Conservation (phyloP, 2,329 filamentous ascomycete species). For the Neurospora crassa region DNA sequence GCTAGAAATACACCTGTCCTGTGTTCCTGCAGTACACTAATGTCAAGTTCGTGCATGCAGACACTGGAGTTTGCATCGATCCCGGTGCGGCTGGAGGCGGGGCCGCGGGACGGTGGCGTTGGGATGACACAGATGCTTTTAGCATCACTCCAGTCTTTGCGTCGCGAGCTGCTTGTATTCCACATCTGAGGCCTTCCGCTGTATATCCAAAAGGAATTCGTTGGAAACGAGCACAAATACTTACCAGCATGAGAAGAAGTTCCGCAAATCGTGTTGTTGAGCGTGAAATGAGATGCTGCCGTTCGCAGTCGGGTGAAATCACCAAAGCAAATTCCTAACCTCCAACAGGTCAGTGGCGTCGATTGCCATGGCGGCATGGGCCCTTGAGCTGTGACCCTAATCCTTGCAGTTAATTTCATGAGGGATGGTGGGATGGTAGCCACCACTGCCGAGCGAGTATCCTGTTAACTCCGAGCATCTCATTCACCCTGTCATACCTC, state of each 20-base stretch:
- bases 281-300: neutral
- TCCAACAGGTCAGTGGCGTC: neutral
- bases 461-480: neutral
- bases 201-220: neutral
- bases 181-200: neutral
- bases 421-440: neutral
- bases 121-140: neutral
- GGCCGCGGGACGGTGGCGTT: neutral
- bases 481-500: neutral
- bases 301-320: neutral
- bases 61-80: neutral
- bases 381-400: neutral
- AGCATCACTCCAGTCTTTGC: neutral
- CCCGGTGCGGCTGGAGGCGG: neutral
- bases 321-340: neutral
- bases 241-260: neutral
- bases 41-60: neutral
- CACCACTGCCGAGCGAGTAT: neutral
- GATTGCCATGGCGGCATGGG: neutral
- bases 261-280: neutral
- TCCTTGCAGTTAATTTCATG: neutral
- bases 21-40: neutral
- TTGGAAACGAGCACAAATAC: neutral
- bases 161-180: neutral
- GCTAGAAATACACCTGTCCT: neutral